Evolutionary conservation across 768 basidiomycete genomes (phyloP), one percentile per base, ranked within the genome.

Genomic region (Rhizopogon rudus): DNA sequence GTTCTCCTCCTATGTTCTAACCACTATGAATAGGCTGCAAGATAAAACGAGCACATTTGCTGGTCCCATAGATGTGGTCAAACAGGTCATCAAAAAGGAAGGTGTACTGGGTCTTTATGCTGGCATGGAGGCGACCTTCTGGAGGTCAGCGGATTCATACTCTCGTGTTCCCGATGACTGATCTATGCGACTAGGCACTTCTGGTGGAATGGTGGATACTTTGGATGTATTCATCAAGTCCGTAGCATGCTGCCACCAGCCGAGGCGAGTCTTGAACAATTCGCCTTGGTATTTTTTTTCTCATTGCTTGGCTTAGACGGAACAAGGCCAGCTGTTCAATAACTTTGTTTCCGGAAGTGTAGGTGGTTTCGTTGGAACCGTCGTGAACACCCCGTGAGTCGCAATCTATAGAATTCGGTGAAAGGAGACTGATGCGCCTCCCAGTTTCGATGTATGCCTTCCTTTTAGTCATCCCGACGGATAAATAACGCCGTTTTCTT

Each of bases 71-170:
- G 95, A 96, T 57, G 96, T 96, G 14, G 81, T 99, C 16, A 86
- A 80, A 60, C 84, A 91, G 61, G 77, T 93, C 29, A 69, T 97
- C 46, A 78, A 69, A 62, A 87, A 86, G 56, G 86, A 92, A 35
- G 96, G 96, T 29, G 49, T 89, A 4, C 72, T 98, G 0, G 95
- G 93, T 17, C 72, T 98, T 25, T 98, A 98, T 66, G 84, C 84
- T 22, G 95, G 97, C 37, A 95, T 98, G 89, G 97, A 98, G 68
- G 83, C 93, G 12, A 98, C 96, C 2, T 96, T 98, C 75, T 98
- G 96, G 96, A 82, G 95, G 91, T 91, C 53, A 37, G 33, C n/a
- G 51, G 43, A n/a, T 44, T 41, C 42, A 28, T 33, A 45, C 37
- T 39, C 16, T 41, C 17, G 25, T 13, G 22, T 39, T 22, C 17